These are phyloP conservation scores for Myxozyma lipomycoides DNA, from an alignment of 805 yeast genomes.

Conservation along the genomic window DNA sequence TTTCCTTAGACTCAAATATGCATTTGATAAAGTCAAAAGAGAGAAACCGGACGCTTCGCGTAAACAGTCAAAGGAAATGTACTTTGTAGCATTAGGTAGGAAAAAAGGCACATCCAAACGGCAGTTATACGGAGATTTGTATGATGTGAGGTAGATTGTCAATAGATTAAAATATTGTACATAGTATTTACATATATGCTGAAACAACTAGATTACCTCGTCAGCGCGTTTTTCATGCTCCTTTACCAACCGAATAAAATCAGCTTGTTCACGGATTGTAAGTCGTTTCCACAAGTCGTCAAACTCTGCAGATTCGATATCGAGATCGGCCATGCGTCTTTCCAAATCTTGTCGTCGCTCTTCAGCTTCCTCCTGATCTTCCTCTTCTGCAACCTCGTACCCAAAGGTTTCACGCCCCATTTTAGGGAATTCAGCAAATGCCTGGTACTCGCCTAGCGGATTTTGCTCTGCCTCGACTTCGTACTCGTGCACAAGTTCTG, in stretches of 20 bases:
- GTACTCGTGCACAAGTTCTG: constrained; percentile 21
- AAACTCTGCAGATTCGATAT: constrained; percentile 22
- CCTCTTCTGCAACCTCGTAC: neutral
- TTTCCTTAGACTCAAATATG: constrained; percentile 53
- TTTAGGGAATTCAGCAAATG: neutral
- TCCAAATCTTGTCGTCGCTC: constrained; percentile 10
- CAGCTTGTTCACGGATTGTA: constrained; percentile 24
- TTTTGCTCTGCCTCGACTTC: constrained; percentile 19
- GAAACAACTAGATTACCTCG: neutral
- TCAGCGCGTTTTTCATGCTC: constrained; percentile 3
- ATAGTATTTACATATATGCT: neutral
- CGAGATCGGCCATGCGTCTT: constrained; percentile 18
- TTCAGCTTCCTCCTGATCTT: constrained; percentile 13
- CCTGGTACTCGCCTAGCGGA: constrained; percentile 20
- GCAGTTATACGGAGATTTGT: constrained; percentile 13
- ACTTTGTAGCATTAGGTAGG: constrained; percentile 64
- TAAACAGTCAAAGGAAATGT: constrained; percentile 74
- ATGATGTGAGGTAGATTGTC: neutral
- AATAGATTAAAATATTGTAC: neutral
- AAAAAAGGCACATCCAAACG: constrained; percentile 26
- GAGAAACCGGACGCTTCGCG: constrained; percentile 82
- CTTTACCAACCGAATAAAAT: constrained; percentile 15
- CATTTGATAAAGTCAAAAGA: constrained; percentile 60
- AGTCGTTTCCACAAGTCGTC: constrained; percentile 22
- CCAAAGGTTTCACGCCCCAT: neutral